These are phyloP conservation scores for Polygonum maritimum DNA, from an alignment of 148 eudicot genomes.

Conservation along the genomic window DNA sequence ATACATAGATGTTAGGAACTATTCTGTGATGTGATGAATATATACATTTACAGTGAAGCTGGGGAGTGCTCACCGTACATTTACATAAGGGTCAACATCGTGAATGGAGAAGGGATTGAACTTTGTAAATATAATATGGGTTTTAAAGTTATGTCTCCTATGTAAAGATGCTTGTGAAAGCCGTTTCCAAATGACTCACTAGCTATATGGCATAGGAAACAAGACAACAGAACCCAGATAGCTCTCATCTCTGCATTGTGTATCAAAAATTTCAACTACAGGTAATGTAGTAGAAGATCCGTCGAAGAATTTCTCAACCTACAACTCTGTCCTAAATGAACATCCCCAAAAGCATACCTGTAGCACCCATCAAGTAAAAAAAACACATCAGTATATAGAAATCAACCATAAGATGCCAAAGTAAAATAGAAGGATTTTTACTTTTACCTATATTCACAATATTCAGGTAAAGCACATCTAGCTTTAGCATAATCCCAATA, in stretches of 20 bases:
- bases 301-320: conserved; percentile 63
- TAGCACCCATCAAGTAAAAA: neutral
- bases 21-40: neutral
- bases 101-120: neutral
- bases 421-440: neutral
- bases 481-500: conserved; percentile 99
- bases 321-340: conserved; percentile 97
- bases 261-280: conserved; percentile 22
- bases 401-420: conserved; percentile 1
- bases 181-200: neutral
- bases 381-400: neutral
- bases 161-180: neutral
- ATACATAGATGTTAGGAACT: neutral
- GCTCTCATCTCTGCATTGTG: neutral
- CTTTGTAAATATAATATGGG: neutral
- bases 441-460: conserved; percentile 81
- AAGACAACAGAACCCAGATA: neutral
- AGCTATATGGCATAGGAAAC: neutral
- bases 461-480: conserved; percentile 91
- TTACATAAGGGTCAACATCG: neutral
- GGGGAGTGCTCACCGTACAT: neutral
- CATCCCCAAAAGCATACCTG: conserved; percentile 94
- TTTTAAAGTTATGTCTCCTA: neutral
- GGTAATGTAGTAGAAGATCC: conserved; percentile 60
- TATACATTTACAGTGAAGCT: neutral